Evolutionary conservation across 2,329 filamentous ascomycete genomes (phyloP).

Genomic region (Elsinoe arachidis): DNA sequence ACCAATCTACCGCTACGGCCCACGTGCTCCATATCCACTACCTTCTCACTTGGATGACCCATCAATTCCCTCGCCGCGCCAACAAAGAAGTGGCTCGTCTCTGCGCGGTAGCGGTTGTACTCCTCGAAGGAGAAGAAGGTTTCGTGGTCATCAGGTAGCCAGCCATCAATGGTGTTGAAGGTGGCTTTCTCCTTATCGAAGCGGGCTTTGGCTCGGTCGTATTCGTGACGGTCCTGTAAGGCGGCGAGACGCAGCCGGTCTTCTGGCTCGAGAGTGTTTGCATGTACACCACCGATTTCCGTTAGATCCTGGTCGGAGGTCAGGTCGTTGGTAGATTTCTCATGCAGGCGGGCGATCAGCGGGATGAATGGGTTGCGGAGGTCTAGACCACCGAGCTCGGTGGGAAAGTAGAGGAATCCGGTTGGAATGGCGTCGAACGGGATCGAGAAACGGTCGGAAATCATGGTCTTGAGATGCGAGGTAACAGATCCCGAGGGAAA

Average conservation of each 20-base stretch:
- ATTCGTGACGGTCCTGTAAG: conserved; percentile 24
- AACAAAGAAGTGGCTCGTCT: conserved; percentile 28
- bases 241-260: not conserved
- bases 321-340: conserved; percentile 30
- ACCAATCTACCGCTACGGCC: conserved; percentile 17
- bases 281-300: conserved; percentile 20
- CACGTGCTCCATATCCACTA: conserved; percentile 22
- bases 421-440: not conserved
- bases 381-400: conserved; percentile 43
- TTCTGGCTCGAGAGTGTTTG: not conserved
- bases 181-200: conserved; percentile 26
- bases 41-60: conserved; percentile 24
- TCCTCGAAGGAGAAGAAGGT: conserved; percentile 39
- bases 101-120: conserved; percentile 35
- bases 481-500: conserved; percentile 31
- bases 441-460: conserved; percentile 42
- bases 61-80: conserved; percentile 31
- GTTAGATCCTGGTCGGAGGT: conserved; percentile 25
- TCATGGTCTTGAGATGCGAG: conserved; percentile 36
- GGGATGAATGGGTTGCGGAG: conserved; percentile 43
- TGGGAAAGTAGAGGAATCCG: conserved; percentile 40
- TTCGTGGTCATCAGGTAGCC: conserved; percentile 25
- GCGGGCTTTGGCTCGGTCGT: conserved; percentile 24
- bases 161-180: conserved; percentile 15
- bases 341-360: conserved; percentile 40